Percentiles rank a stretch among this genome's conserved stretches.
Evolutionary conservation across 148 eudicot species (phyloP).

Genomic region (Persicaria maculosa): DNA sequence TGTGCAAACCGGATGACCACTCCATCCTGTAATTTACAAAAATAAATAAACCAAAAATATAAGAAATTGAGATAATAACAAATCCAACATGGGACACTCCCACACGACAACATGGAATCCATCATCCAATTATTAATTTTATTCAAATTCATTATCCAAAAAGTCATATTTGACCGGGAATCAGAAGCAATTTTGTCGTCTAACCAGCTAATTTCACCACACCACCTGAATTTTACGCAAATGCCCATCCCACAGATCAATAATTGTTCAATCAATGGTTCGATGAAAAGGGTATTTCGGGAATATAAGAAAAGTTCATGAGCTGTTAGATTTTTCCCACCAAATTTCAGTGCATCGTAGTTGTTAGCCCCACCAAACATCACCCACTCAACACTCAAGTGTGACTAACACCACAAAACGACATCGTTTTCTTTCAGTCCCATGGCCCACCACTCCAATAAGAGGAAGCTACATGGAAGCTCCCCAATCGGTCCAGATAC

Average conservation of each 20-base stretch:
- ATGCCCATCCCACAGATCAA: neutral
- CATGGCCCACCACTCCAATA: constrained; percentile 7
- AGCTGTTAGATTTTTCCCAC: constrained; percentile 4
- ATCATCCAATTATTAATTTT: neutral
- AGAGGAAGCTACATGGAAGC: neutral
- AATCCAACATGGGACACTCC: neutral
- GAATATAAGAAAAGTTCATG: neutral
- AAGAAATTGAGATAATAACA: neutral
- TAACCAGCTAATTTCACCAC: neutral
- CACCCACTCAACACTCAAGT: constrained; percentile 5
- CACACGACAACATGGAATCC: constrained; percentile 3
- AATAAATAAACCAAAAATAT: neutral
- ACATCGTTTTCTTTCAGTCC: neutral
- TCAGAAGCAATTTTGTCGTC: neutral
- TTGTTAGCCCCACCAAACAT: neutral
- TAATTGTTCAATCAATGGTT: neutral
- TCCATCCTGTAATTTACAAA: constrained; percentile 44
- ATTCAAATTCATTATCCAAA: neutral
- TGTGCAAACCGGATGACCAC: constrained; percentile 59
- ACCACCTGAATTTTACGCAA: neutral
- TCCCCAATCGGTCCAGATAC: neutral
- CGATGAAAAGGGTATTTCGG: neutral
- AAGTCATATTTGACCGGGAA: neutral
- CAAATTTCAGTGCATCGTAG: neutral
- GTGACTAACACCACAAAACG: neutral